A percentile compares a stretch with the other conserved stretches of the same genome.
These are phyloP conservation scores for Sindora glabra DNA, from an alignment of 306 rosid species.

Conservation along the genomic window DNA sequence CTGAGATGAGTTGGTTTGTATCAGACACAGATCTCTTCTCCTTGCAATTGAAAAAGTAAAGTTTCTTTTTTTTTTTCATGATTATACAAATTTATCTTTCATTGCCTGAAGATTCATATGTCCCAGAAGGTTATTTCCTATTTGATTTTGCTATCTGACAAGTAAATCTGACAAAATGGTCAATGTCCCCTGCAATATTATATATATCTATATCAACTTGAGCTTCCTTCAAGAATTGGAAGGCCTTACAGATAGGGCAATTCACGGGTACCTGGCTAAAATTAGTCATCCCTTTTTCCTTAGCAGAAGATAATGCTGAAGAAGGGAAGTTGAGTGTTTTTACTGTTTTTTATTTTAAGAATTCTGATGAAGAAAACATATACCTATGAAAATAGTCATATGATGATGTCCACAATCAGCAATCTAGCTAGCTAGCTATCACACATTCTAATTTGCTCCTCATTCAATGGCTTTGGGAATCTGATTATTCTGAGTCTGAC, in stretches of 20 bases:
- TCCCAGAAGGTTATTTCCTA: neutral
- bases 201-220: too few species aligned
- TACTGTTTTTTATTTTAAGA: too few species aligned
- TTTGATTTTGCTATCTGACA: too few species aligned
- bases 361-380: too few species aligned
- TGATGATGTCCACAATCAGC: constrained; percentile 41
- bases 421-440: too few species aligned
- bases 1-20: constrained; percentile 1
- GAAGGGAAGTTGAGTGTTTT: too few species aligned
- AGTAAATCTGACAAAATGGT: too few species aligned
- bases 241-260: too few species aligned
- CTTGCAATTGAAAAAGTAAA: too few species aligned
- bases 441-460: constrained; percentile 28
- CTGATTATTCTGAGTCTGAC: constrained; percentile 3
- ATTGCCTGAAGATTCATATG: constrained; percentile 3
- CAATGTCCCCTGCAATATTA: too few species aligned
- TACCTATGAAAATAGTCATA: constrained; percentile 33
- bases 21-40: neutral
- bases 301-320: constrained; percentile 23
- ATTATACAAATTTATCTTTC: neutral
- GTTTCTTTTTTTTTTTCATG: neutral
- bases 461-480: constrained; percentile 40
- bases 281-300: neutral
- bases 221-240: too few species aligned
- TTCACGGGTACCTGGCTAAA: too few species aligned